Conservation (phyloP, 805 yeast species). For the Kurtzmaniella cleridarum region DNA sequence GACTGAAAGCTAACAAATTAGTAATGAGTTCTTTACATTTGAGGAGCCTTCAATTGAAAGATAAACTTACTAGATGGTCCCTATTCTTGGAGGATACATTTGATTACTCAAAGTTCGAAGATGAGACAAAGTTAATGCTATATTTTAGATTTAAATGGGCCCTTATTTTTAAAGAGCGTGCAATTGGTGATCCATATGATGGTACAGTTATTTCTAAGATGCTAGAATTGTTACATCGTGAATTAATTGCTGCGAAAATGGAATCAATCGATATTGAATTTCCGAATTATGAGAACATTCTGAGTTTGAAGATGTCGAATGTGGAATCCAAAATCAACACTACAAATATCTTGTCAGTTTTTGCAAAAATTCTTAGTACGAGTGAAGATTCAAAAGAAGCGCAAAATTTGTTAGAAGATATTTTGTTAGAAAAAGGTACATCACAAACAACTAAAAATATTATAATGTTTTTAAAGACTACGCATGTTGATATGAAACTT, state of each 20-base stretch:
- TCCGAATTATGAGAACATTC: constrained; percentile 57
- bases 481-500: constrained; percentile 62
- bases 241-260: constrained; percentile 4
- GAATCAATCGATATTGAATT: constrained; percentile 31
- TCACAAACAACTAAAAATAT: background rate
- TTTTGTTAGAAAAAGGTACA: constrained; percentile 29
- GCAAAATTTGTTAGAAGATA: constrained; percentile 38
- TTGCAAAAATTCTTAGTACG: constrained; percentile 45
- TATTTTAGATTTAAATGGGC: constrained; percentile 30
- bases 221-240: constrained; percentile 12
- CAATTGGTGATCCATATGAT: constrained; percentile 20
- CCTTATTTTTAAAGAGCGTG: constrained; percentile 20
- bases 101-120: constrained; percentile 4
- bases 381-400: constrained; percentile 28
- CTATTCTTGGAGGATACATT: constrained; percentile 24
- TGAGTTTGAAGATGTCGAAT: constrained; percentile 44
- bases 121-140: constrained; percentile 1
- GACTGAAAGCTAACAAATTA: constrained; percentile 21
- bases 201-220: constrained; percentile 21
- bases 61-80: constrained; percentile 47
- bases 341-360: constrained; percentile 61
- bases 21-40: constrained; percentile 30
- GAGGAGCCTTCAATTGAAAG: constrained; percentile 32
- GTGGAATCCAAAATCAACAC: constrained; percentile 64
- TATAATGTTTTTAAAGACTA: constrained; percentile 46